phyloP scores from a whole-genome alignment of 2,329 filamentous ascomycete genomes.

The Aspergillus bombycis region DNA sequence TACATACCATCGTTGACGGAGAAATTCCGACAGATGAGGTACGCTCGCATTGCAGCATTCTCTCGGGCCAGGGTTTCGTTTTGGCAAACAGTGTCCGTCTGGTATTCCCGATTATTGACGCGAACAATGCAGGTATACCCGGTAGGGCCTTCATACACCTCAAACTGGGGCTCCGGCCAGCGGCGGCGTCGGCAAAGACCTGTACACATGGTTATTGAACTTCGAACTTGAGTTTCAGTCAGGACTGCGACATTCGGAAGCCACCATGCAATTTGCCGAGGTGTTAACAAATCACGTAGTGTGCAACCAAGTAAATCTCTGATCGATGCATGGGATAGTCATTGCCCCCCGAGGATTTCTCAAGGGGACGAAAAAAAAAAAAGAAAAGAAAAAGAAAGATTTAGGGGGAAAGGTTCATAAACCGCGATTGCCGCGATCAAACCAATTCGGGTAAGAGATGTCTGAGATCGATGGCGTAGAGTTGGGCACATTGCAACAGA shows the following conservation, averaged over 20 bases:
- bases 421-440: slow-evolving; percentile 1
- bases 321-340: not conserved
- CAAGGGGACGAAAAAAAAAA: not conserved
- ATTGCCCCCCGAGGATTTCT: not conserved
- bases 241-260: slow-evolving; percentile 3
- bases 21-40: slow-evolving; percentile 97
- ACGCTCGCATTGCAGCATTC: slow-evolving; percentile 92
- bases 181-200: slow-evolving; percentile 92
- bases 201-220: slow-evolving; percentile 52
- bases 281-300: slow-evolving; percentile 13
- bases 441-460: not conserved
- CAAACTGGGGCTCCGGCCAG: slow-evolving; percentile 90
- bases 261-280: slow-evolving; percentile 8
- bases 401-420: not conserved
- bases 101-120: slow-evolving; percentile 96
- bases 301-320: slow-evolving; percentile 12
- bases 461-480: slow-evolving; percentile 7
- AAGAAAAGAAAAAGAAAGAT: not conserved
- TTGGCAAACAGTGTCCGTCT: slow-evolving; percentile 83
- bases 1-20: slow-evolving; percentile 95
- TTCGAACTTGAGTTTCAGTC: not conserved
- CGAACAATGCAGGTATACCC: slow-evolving; percentile 89
- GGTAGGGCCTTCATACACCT: slow-evolving; percentile 71
- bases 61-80: slow-evolving; percentile 83
- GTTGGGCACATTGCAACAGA: slow-evolving; percentile 23